A percentile compares a stretch with the other conserved stretches of the same genome.
Evolutionary conservation across 2,329 filamentous ascomycete species (phyloP).

Genomic region (Myriosclerotinia scirpicola): DNA sequence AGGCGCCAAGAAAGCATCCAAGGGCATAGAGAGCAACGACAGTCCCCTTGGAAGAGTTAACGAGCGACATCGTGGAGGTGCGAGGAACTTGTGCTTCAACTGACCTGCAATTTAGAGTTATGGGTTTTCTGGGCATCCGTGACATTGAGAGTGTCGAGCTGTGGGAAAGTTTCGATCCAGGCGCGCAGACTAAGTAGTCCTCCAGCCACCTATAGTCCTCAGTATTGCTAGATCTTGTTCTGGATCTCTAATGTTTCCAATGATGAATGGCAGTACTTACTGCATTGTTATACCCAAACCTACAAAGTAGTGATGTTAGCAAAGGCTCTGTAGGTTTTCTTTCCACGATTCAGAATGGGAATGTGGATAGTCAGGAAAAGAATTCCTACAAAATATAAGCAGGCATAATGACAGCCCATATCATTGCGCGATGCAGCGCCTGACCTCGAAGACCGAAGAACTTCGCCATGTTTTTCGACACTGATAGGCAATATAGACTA

Average conservation of each 20-base stretch:
- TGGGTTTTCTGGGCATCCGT: constrained; percentile 7
- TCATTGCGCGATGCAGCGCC: constrained; percentile 52
- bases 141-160: constrained; percentile 22
- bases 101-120: constrained; percentile 18
- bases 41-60: constrained; percentile 18
- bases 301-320: constrained; percentile 20
- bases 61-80: too few relatives aligned
- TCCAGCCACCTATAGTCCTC: constrained; percentile 45
- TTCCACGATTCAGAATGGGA: constrained; percentile 32
- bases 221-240: not conserved
- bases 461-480: constrained; percentile 44
- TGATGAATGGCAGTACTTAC: constrained; percentile 2
- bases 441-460: constrained; percentile 64
- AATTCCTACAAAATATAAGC: constrained; percentile 62
- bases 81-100: not conserved
- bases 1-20: constrained; percentile 50
- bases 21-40: constrained; percentile 41
- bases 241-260: not conserved
- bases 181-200: constrained; percentile 45
- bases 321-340: not conserved
- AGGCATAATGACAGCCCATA: constrained; percentile 63
- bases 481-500: not conserved
- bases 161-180: constrained; percentile 23
- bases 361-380: too few relatives aligned
- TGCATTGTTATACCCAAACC: constrained; percentile 50